Evolutionary conservation across 2,329 filamentous ascomycete species (phyloP), one percentile per base, ranked within the genome.

Genomic region (Dactylellina sp.): DNA sequence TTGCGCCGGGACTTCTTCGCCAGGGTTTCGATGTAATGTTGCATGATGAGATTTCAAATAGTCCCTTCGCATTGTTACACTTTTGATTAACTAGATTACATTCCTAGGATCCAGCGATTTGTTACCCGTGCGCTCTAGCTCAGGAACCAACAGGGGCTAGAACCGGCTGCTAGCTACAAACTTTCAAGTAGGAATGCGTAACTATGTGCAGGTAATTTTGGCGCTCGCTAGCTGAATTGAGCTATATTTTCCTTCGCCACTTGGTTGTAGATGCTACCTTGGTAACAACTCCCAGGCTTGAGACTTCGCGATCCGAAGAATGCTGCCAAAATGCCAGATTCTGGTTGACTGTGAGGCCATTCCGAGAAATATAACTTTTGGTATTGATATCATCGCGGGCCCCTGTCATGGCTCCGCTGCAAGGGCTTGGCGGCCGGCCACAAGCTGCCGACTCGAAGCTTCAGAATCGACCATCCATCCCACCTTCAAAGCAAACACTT

Each of bases 371-470:
- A 28, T 18, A 32, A 35, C 18, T 35, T 24, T 7, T 11, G 20
- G 47, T 62, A 62, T 62, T 62, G 57, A 57, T 65, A 56, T 50
- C 50, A 56, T 25, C 52, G 44, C 18, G 20, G 44, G 7, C 32
- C 24, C 7, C 35, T 37, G 60, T 63, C 60, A 63, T 63, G n/a
- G 50, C 39, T 25, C 50, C 12, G 14, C 50, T 56, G 61, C 61
- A 57, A 35, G 50, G 61, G 50, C 61, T 65, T 65, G 61, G 61
- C 61, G 61, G 42, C 14, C 61, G 52, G 61, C 9, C 7, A n/a
- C 50, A 57, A 37, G 50, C 61, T 24, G 50, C 50, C 61, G 52
- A 49, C 50, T 57, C 24, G 25, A 18, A 32, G 20, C 46, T 40
- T 62, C 57, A 62, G 46, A 40, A 7, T 25, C n/a, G 40, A 35